Conservation (phyloP, 2,329 filamentous ascomycete species). For the Colletotrichum lini region DNA sequence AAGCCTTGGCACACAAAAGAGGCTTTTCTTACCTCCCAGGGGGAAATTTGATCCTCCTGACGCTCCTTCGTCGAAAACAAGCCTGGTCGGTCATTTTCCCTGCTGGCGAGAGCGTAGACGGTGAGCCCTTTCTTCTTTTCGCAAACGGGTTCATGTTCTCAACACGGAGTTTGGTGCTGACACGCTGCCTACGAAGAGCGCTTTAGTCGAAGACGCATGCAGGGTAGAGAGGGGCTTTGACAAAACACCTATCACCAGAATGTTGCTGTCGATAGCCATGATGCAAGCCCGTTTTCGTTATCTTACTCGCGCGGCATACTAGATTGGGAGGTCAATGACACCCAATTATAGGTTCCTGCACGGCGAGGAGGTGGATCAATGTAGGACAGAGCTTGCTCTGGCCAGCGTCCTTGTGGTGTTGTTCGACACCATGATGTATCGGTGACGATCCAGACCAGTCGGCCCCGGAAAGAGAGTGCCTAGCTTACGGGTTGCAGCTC, state of each 20-base stretch:
- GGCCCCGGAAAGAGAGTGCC: constrained; percentile 4
- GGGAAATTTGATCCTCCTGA: constrained; percentile 19
- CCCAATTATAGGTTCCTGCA: constrained; percentile 12
- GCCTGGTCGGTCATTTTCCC: not conserved
- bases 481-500: constrained; percentile 1
- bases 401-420: not conserved
- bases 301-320: constrained; percentile 18
- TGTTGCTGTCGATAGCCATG: not conserved
- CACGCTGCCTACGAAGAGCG: not conserved
- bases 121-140: not conserved
- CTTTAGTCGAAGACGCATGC: not conserved
- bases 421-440: constrained; percentile 2
- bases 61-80: not conserved
- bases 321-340: not conserved
- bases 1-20: constrained; percentile 24
- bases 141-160: not conserved
- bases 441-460: constrained; percentile 19
- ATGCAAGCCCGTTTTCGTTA: not conserved
- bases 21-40: constrained; percentile 20
- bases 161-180: too few species aligned
- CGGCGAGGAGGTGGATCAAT: not conserved
- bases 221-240: not conserved
- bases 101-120: not conserved
- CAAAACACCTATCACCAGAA: not conserved
- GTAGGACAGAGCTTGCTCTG: constrained; percentile 2